Percentiles rank a stretch among this genome's conserved stretches.
Conservation (phyloP, 2,329 filamentous ascomycete genomes). For the Phyllosticta paracitricarpa region DNA sequence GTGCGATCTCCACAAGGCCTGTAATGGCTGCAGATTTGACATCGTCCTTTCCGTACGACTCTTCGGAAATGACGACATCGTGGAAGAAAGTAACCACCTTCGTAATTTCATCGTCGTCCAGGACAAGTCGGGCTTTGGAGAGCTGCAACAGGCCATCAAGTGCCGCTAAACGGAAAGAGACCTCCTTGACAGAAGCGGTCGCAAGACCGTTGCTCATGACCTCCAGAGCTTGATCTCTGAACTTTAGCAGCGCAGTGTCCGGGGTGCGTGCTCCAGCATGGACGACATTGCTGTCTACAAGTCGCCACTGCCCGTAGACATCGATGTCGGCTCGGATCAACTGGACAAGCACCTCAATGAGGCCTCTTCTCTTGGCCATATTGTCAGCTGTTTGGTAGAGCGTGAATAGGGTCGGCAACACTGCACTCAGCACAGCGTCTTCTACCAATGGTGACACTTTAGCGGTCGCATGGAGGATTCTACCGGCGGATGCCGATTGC, state of each 20-base stretch:
- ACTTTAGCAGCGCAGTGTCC: constrained; percentile 30
- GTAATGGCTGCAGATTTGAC: constrained; percentile 49
- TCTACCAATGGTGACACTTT: constrained; percentile 46
- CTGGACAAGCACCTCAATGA: constrained; percentile 51
- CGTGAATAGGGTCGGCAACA: constrained; percentile 48
- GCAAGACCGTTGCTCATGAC: constrained; percentile 34
- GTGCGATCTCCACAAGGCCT: constrained; percentile 51
- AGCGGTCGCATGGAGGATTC: constrained; percentile 48
- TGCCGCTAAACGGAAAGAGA: constrained; percentile 39
- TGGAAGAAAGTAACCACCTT: constrained; percentile 51
- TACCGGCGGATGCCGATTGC: constrained; percentile 54
- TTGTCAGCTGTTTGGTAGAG: constrained; percentile 52
- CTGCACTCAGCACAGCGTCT: constrained; percentile 44
- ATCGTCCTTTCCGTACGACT: constrained; percentile 45
- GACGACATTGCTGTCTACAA: constrained; percentile 27
- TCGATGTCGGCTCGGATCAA: constrained; percentile 49
- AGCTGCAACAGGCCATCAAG: constrained; percentile 36
- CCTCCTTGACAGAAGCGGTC: constrained; percentile 36
- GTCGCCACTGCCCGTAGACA: constrained; percentile 47
- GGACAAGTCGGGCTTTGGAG: constrained; percentile 30
- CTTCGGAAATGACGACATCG: constrained; percentile 50
- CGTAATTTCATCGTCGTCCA: constrained; percentile 32
- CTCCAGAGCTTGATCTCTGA: constrained; percentile 31
- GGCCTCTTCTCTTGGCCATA: constrained; percentile 51
- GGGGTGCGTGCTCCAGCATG: constrained; percentile 13